These are phyloP conservation scores for Colletotrichum euphorbiae DNA, from an alignment of 2,329 filamentous ascomycete genomes.

Conservation along the genomic window DNA sequence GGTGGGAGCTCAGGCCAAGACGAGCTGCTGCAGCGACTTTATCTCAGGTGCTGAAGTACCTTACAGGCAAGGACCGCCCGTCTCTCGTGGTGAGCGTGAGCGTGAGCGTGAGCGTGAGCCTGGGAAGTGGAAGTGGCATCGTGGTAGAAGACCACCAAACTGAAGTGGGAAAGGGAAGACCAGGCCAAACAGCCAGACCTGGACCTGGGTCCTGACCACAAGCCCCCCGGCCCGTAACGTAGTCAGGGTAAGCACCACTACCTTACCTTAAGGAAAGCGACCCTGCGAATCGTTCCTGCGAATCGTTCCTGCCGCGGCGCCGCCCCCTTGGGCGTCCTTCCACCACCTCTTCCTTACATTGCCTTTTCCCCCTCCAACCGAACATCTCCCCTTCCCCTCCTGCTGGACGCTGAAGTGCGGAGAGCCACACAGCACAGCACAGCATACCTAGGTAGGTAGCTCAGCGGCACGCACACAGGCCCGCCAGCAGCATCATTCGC, in stretches of 20 bases:
- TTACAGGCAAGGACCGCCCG: neutral
- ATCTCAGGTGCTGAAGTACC: neutral
- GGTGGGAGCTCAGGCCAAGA: constrained; percentile 23
- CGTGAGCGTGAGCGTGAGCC: no score
- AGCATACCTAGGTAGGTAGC: no score
- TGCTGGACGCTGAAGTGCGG: neutral
- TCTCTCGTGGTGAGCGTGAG: no score
- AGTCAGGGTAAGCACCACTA: constrained; percentile 34
- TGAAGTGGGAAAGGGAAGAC: no score
- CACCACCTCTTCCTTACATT: neutral
- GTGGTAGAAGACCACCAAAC: no score
- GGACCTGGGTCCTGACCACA: no score
- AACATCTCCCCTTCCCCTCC: constrained; percentile 1
- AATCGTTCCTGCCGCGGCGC: constrained; percentile 34
- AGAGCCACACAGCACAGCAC: constrained; percentile 9
- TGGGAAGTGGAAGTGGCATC: neutral
- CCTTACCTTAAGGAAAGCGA: constrained; percentile 35
- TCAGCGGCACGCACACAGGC: neutral
- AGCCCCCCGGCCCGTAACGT: constrained; percentile 17
- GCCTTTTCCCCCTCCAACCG: constrained; percentile 31
- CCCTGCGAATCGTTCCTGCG: constrained; percentile 35
- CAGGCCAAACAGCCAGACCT: no score
- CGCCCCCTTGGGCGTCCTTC: constrained; percentile 3
- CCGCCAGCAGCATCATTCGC: constrained; percentile 17
- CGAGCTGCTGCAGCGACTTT: neutral